Base-by-base conservation (phyloP, 208 protist species). In the Crithidia mellificae region DNA sequence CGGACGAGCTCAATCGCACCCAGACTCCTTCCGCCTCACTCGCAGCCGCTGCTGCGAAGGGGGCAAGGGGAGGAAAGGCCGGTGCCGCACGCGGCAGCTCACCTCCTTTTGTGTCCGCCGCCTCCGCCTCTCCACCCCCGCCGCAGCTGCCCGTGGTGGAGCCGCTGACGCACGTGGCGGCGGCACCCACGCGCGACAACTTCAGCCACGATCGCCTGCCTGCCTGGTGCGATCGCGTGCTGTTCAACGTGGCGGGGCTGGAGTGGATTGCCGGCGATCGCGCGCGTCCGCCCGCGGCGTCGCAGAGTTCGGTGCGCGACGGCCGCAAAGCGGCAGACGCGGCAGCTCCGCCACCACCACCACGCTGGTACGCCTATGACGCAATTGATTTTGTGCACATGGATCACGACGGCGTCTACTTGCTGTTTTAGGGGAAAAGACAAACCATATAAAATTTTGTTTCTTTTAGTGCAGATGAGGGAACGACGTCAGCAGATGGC, bases 221-320 rank as follows among this genome's bases (percentile, higher is more conserved):
- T 8, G 90, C 90, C 24, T 95, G 90, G 90, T 95, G 90, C 61
- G 90, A 95, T 62, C 81, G 90, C n/a, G 73, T 95, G 19, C 47
- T 89, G 4, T 93, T 90, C 65, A 95, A 91, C 53, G 77, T 87
- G 20, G 74, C 90, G 6, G 87, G 75, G 2, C 71, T 92, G 34
- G 86, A 91, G 62, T 70, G 85, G 50, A 76, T 92, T 52, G 63
- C 77, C 8, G 82, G 84, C 7, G 68, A 77, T 38, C 62, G 70
- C 36, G 52, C 78, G 20, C 50, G 53, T 39, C 32, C 74, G 22
- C 6, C 29, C 1, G 34, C 61, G 43, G 22, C 49, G 25, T n/a
- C 41, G n/a, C 34, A 50, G 14, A 32, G 30, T 32, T 41, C 20
- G 47, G 25, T 43, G 54, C 20, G 62, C 8, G 47, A 43, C 19